A percentile compares a stretch with the other conserved stretches of the same genome.
phyloP scores from a whole-genome alignment of 2,329 filamentous ascomycete genomes.

The Fusarium longipes region DNA sequence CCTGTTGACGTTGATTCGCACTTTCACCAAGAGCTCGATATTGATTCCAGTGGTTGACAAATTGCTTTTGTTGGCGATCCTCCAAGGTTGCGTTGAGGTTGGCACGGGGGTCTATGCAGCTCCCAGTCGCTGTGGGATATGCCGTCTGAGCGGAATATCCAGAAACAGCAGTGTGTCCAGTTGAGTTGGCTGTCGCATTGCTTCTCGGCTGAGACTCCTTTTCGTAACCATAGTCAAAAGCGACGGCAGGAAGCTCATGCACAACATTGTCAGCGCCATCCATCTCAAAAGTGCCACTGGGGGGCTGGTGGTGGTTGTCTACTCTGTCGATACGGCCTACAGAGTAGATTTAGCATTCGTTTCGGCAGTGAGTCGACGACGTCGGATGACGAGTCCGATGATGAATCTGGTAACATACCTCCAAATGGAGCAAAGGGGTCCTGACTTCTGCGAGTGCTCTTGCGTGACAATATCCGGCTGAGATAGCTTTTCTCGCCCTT shows the following conservation, averaged over 20 bases:
- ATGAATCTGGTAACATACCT: slow-evolving; percentile 49
- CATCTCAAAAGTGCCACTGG: slow-evolving; percentile 53
- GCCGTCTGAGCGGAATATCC: slow-evolving; percentile 4
- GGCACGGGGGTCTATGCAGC: slow-evolving; percentile 48
- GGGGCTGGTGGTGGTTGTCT: slow-evolving; percentile 44
- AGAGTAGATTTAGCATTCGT: slow-evolving; percentile 27
- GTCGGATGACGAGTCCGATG: slow-evolving; percentile 3
- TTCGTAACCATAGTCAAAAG: slow-evolving; percentile 19
- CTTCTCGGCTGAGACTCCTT: slow-evolving; percentile 11
- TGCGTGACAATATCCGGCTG: slow-evolving; percentile 44
- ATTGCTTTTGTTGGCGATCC: slow-evolving; percentile 47
- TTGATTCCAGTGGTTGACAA: slow-evolving; percentile 55
- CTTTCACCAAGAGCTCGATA: slow-evolving; percentile 43
- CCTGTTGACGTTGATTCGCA: neutral
- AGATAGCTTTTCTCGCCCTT: slow-evolving; percentile 41
- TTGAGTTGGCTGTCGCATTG: slow-evolving; percentile 6
- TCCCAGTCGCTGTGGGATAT: slow-evolving; percentile 23
- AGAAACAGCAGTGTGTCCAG: slow-evolving; percentile 16
- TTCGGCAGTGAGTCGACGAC: slow-evolving; percentile 1
- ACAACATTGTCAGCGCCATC: slow-evolving; percentile 50
- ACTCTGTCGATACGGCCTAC: slow-evolving; percentile 51
- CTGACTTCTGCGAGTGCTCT: slow-evolving; percentile 41
- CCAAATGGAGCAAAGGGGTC: slow-evolving; percentile 60
- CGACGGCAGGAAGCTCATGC: slow-evolving; percentile 50
- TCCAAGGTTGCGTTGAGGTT: slow-evolving; percentile 50